Base-by-base conservation (phyloP, 164 flowering plant species). In the Paratinospora sagittata region DNA sequence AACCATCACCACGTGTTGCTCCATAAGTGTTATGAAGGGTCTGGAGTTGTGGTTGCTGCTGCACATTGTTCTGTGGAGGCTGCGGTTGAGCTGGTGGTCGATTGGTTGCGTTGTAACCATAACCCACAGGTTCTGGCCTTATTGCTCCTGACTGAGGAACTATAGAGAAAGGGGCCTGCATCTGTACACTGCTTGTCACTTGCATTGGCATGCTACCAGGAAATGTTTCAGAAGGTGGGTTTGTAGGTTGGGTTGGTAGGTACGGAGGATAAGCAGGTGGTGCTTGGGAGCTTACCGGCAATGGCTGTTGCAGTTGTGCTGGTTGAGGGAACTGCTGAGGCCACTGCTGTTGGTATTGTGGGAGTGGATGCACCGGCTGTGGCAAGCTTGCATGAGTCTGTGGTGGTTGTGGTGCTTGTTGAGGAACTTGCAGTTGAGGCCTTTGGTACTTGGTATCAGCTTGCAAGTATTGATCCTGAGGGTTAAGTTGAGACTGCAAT, bases 331-430 rank as follows among this genome's bases (percentile, higher is more conserved):
- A 63, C 70, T 85, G 97, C 72, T 81, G 91, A 16, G 85, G 67
- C 97, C 89, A 86, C 73, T 82, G 90, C 76, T 87, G 95, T 71
- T 82, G 92, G 71, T 90, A 86, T 77, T 81, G 87, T 63, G 88
- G 83, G 36, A 73, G 77, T 3, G 77, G 76, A 49, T 82, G 91
- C 57, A 60, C 68, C 49, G 75, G 82, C 72, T 79, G 82, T 6
- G 85, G 27, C 75, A 81, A 92, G 73, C 69, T 88, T 8, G 77
- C 81, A 69, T 85, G 90, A 47, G 89, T 55, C 69, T 78, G 90
- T 4, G 80, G 27, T 33, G 81, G 82, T 69, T 74, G 90, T 30
- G 82, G 79, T 63, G 88, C 67, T 64, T 81, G 73, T 72, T 80
- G 78, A 66, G 87, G 43, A 24, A 80, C 85, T 72, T 82, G 90